Evolutionary conservation across 306 rosid genomes (phyloP).

Genomic region (Cucurbita moschata): DNA sequence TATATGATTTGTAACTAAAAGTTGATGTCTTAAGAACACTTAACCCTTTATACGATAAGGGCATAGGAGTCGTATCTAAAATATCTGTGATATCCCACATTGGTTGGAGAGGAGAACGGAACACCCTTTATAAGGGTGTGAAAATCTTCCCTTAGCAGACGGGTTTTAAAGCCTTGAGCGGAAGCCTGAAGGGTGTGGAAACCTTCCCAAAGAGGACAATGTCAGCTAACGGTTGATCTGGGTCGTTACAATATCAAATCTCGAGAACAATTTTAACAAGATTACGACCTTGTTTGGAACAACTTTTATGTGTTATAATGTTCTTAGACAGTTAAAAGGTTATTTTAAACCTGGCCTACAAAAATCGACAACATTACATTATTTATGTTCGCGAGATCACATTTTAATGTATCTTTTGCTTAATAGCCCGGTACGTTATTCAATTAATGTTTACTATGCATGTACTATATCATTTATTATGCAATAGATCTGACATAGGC

Average conservation of each 20-base stretch:
- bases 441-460: background rate
- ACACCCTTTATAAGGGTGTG: too few relatives aligned
- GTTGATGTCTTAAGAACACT: background rate
- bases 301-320: background rate
- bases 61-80: background rate
- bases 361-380: background rate
- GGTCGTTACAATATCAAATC: background rate
- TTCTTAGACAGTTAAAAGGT: too few relatives aligned
- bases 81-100: background rate
- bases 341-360: too few relatives aligned
- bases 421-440: background rate
- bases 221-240: too few relatives aligned
- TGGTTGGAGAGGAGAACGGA: too few relatives aligned
- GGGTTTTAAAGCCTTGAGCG: too few relatives aligned
- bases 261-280: background rate
- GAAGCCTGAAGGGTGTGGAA: too few relatives aligned
- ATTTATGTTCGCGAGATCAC: background rate
- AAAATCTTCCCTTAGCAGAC: too few relatives aligned
- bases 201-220: too few relatives aligned
- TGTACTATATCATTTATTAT: background rate
- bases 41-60: background rate
- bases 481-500: background rate
- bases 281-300: background rate
- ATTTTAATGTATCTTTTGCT: background rate
- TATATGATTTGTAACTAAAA: background rate